Percentiles rank a stretch among this genome's conserved stretches.
Evolutionary conservation across 306 rosid species (phyloP).

Genomic region (Cicer yamashitae): DNA sequence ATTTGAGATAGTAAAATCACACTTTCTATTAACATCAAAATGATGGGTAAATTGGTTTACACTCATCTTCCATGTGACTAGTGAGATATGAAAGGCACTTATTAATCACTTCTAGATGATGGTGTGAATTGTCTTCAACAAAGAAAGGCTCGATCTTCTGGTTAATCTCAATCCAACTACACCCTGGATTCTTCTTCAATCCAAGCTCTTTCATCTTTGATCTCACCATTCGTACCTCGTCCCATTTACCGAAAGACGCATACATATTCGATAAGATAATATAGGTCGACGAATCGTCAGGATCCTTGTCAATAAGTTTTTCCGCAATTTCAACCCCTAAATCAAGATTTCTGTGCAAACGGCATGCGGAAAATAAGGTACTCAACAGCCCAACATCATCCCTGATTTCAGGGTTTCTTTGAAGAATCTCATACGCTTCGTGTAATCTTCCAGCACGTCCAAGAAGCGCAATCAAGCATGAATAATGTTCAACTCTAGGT

Average conservation of each 20-base stretch:
- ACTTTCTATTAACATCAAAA: slow-evolving; percentile 33
- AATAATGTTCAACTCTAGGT: slow-evolving; percentile 74
- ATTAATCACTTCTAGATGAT: slow-evolving; percentile 56
- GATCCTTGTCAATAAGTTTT: slow-evolving; percentile 61
- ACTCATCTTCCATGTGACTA: slow-evolving; percentile 66
- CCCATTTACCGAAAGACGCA: slow-evolving; percentile 73
- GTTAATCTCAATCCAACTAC: slow-evolving; percentile 85
- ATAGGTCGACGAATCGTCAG: slow-evolving; percentile 69
- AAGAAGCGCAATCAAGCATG: slow-evolving; percentile 84
- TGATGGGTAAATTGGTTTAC: slow-evolving; percentile 38
- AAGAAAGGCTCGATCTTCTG: slow-evolving; percentile 67
- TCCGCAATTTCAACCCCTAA: slow-evolving; percentile 67
- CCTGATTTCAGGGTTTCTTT: slow-evolving; percentile 59
- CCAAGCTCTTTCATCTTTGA: slow-evolving; percentile 74
- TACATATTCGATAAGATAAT: slow-evolving; percentile 67
- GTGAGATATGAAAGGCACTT: slow-evolving; percentile 63
- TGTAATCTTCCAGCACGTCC: slow-evolving; percentile 83
- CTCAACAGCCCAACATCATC: slow-evolving; percentile 64
- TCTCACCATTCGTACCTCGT: slow-evolving; percentile 67
- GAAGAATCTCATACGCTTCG: slow-evolving; percentile 75
- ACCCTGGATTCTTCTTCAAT: slow-evolving; percentile 77
- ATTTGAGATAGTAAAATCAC: background rate
- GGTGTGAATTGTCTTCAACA: slow-evolving; percentile 66
- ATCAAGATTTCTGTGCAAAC: slow-evolving; percentile 58
- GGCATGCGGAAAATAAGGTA: slow-evolving; percentile 74